Evolutionary conservation across 2,329 filamentous ascomycete species (phyloP).

Genomic region (Apiospora phragmitis): DNA sequence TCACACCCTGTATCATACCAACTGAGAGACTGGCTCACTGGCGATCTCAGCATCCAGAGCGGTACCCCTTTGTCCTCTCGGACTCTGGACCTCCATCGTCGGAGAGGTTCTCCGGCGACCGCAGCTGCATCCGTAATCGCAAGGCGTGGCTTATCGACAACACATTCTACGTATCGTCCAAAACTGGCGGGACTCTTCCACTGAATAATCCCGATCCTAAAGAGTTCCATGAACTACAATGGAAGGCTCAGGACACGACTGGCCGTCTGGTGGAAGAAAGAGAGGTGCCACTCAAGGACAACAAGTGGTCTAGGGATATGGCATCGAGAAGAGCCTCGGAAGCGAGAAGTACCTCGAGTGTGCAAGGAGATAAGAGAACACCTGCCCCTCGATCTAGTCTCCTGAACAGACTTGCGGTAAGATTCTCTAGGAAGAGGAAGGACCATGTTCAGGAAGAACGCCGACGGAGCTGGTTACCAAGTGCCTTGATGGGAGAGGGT

Average conservation of each 20-base stretch:
- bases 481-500: conserved; percentile 20
- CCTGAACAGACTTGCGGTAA: conserved; percentile 24
- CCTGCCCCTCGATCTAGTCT: conserved; percentile 24
- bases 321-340: conserved; percentile 22
- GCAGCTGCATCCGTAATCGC: conserved; percentile 37
- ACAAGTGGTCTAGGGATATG: conserved; percentile 19
- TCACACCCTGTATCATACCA: conserved; percentile 42
- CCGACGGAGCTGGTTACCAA: conserved; percentile 30
- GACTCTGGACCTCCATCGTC: conserved; percentile 34
- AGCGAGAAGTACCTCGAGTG: conserved; percentile 19
- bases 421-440: conserved; percentile 20
- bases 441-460: conserved; percentile 23
- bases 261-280: conserved; percentile 38
- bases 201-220: conserved; percentile 38
- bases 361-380: conserved; percentile 20
- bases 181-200: conserved; percentile 37
- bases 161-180: conserved; percentile 42
- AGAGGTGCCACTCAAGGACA: conserved; percentile 24
- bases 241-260: conserved; percentile 30
- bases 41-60: conserved; percentile 36
- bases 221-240: conserved; percentile 43
- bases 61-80: conserved; percentile 42
- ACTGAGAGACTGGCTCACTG: conserved; percentile 38
- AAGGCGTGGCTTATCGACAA: conserved; percentile 46
- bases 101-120: conserved; percentile 26